A percentile compares a stretch with the other conserved stretches of the same genome.
These are phyloP conservation scores for Theobroma grandiflorum DNA, from an alignment of 441 rosid genomes.

Conservation along the genomic window DNA sequence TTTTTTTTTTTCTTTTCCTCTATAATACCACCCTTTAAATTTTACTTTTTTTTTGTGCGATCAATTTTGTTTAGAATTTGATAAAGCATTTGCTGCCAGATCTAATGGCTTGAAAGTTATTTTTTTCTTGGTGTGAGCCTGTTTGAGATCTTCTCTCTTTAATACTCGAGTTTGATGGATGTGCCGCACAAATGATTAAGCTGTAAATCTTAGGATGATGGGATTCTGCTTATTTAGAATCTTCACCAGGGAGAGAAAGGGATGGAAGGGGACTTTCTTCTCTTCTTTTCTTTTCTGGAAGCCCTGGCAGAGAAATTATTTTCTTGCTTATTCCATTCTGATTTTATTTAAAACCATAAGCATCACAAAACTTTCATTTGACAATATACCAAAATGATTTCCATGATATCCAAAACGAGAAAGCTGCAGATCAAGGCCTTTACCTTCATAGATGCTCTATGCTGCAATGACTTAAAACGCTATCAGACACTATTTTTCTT, in stretches of 20 bases:
- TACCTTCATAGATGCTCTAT: not conserved
- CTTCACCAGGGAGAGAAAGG: not conserved
- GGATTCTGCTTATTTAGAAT: not conserved
- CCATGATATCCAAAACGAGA: not conserved
- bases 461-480: not conserved
- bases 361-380: not conserved
- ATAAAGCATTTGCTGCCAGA: slow-evolving; percentile 15
- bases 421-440: not conserved
- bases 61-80: not conserved
- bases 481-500: not conserved
- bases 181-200: not conserved
- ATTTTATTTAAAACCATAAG: not conserved
- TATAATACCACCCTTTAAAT: not conserved
- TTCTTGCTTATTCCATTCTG: not conserved
- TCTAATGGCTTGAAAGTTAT: slow-evolving; percentile 22
- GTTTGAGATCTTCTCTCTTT: not conserved
- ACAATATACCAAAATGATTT: not conserved
- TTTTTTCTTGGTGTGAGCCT: not conserved
- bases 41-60: not conserved
- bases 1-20: slow-evolving; percentile 7
- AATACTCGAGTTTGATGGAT: not conserved
- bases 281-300: not conserved
- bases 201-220: not conserved
- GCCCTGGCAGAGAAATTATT: not conserved
- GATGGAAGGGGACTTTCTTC: not conserved